Base-by-base conservation (phyloP, 73 alveolate species). In the Paramecium caudatum region DNA sequence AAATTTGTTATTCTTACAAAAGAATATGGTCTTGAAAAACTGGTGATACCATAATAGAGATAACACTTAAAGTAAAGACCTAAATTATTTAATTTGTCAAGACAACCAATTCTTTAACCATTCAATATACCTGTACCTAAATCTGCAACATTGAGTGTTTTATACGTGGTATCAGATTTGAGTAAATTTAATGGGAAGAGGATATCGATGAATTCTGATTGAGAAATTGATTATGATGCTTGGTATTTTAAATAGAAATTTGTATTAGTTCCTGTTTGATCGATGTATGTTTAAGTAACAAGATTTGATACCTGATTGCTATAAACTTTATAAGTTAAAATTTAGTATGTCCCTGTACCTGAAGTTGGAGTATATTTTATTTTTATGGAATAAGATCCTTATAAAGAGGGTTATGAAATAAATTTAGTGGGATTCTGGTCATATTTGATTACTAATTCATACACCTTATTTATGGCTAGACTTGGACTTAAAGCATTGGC, bases 371-470 rank as follows among this genome's bases (percentile, higher is more conserved):
- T 25, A 21, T 25, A 50, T 17, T 50, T 50, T 9, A 50, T 25
- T 50, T 0, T 50, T 39, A 50, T 2, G 21, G 21, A 8, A 19
- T 50, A 19, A 25, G 21, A 21, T 16, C 78, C 78, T 50, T 50
- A 50, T 19, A 50, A 50, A 8, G 78, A 34, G 9, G 78, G 78
- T 50, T 50, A 34, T 16, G 78, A 50, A 25, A 50, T 8, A 7
- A 7, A 50, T n/a, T 50, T 50, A 21, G 30, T 19, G 15, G 8
- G 4, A 0, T 7, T 2, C 33, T 63, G 33, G 33, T 63, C 82
- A 32, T 63, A 63, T 63, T 63, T 63, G 3, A 63, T 63, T 9
- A 63, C 19, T 32, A 63, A 63, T 63, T 63, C 82, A 10, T 30
- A 25, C 3, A 63, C 46, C 0, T 25, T 63, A 63, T 63, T 39